phyloP scores from a whole-genome alignment of 1,284 basidiomycete genomes.

The Ganoderma leucocontextum region DNA sequence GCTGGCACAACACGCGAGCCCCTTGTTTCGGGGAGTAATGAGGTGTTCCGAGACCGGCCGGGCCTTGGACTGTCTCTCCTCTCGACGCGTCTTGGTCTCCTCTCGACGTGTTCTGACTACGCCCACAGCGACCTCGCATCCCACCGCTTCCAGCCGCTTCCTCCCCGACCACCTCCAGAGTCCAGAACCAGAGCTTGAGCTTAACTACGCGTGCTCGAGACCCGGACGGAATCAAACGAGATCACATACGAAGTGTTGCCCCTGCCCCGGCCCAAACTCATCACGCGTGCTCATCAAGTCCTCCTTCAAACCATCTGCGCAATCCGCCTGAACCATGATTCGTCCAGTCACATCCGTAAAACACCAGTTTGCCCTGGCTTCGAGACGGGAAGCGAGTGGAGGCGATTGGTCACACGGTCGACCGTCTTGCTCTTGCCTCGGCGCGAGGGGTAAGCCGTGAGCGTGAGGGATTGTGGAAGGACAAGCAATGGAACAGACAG shows the following conservation, averaged over 20 bases:
- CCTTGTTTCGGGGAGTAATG: conserved; percentile 1
- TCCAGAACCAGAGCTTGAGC: background rate
- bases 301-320: background rate
- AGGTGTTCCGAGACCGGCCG: background rate
- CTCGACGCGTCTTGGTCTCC: conserved; percentile 2
- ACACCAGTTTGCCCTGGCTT: background rate
- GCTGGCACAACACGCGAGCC: background rate
- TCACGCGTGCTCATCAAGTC: background rate
- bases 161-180: background rate
- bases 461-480: background rate
- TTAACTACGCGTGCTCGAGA: conserved; percentile 4
- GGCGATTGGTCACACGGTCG: background rate
- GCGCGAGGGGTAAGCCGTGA: background rate
- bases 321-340: background rate
- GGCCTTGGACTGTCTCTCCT: background rate
- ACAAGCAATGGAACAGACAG: background rate
- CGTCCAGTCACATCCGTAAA: background rate
- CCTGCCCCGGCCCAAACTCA: background rate
- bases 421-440: too few species aligned
- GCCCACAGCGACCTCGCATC: background rate
- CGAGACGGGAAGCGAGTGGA: background rate
- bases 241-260: background rate
- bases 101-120: conserved; percentile 1
- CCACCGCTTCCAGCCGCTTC: background rate
- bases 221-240: background rate